Conservation (phyloP, 2,329 filamentous ascomycete genomes). For the Trichoderma sp. region DNA sequence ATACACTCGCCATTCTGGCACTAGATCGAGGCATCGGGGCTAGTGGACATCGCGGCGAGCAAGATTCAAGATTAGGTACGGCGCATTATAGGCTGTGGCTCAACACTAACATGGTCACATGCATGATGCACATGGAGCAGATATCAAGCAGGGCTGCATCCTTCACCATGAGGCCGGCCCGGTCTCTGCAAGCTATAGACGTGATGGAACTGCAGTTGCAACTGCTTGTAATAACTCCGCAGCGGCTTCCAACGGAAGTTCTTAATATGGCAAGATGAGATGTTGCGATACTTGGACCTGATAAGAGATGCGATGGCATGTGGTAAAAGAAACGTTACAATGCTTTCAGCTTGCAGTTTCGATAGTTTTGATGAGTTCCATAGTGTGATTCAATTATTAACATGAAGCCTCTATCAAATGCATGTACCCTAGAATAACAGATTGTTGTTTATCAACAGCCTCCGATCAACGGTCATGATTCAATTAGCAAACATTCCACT, state of each 20-base stretch:
- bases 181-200: background rate
- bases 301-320: background rate
- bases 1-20: background rate
- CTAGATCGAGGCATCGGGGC: background rate
- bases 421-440: background rate
- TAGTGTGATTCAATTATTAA: background rate
- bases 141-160: background rate
- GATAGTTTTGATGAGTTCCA: background rate
- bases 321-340: background rate
- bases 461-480: background rate
- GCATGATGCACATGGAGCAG: background rate
- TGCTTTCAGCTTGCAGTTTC: background rate
- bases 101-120: background rate
- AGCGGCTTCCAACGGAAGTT: background rate
- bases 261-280: background rate
- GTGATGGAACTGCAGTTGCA: background rate
- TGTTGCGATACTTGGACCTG: background rate
- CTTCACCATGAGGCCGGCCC: background rate
- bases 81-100: background rate
- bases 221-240: background rate
- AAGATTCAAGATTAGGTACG: background rate
- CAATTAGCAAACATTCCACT: background rate
- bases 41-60: background rate
- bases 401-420: too few species aligned
- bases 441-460: background rate